phyloP scores from a whole-genome alignment of 495 filamentous ascomycete species.

The Hypoxylon cercidicola region DNA sequence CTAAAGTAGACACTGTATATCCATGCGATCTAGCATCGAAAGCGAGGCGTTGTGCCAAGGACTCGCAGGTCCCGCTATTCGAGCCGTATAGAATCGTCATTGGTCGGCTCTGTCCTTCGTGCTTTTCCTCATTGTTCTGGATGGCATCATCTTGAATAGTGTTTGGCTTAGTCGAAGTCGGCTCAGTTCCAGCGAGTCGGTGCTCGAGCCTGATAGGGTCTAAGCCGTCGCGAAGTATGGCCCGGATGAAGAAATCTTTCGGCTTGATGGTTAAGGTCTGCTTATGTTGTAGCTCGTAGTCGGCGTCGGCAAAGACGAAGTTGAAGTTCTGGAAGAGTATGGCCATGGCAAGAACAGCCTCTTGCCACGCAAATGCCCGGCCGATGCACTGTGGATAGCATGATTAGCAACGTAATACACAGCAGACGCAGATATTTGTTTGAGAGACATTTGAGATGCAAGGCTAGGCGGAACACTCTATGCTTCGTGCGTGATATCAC shows the following conservation, averaged over 20 bases:
- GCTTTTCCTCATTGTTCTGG: too few relatives aligned
- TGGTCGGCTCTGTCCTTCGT: constrained; percentile 3
- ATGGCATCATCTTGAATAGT: neutral
- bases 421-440: too few relatives aligned
- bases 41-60: constrained; percentile 67
- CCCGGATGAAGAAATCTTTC: constrained; percentile 69
- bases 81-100: constrained; percentile 74
- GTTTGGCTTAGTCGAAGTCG: neutral
- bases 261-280: constrained; percentile 77
- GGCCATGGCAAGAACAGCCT: constrained; percentile 57
- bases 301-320: constrained; percentile 60
- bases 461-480: neutral
- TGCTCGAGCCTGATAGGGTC: constrained; percentile 63
- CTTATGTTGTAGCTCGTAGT: constrained; percentile 68
- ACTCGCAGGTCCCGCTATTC: constrained; percentile 75
- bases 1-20: constrained; percentile 53
- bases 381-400: constrained; percentile 59
- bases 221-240: constrained; percentile 63
- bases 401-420: too few relatives aligned
- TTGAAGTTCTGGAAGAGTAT: constrained; percentile 67
- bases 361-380: constrained; percentile 67
- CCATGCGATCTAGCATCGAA: constrained; percentile 64
- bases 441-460: neutral
- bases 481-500: neutral
- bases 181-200: constrained; percentile 44